Evolutionary conservation across 148 eudicot genomes (phyloP).

Genomic region (Fagopyrum esculentum): DNA sequence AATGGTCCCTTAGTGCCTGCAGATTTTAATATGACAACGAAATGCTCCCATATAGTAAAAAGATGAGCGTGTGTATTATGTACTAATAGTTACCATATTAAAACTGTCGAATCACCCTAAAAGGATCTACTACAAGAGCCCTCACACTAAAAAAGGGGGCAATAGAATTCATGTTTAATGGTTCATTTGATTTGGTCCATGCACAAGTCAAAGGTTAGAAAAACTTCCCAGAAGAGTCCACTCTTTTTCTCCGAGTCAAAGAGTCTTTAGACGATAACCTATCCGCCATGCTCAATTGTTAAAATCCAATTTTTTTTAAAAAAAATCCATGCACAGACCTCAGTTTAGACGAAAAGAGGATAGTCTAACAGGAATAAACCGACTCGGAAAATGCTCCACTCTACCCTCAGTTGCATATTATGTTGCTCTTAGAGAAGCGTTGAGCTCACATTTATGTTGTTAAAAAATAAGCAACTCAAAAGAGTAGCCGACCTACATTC

Average conservation of each 20-base stretch:
- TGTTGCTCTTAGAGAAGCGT: not conserved
- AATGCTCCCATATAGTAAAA: not conserved
- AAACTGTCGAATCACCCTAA: not conserved
- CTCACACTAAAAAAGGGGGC: not conserved
- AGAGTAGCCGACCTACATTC: not conserved
- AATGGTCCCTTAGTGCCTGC: not conserved
- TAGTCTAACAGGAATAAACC: conserved; percentile 2
- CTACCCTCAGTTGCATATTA: not conserved
- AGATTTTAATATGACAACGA: not conserved
- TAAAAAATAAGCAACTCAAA: not conserved
- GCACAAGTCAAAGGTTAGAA: not conserved
- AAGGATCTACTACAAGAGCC: not conserved
- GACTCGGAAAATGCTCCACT: not conserved
- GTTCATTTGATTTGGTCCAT: not conserved
- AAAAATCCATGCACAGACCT: not conserved
- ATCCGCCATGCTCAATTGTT: not conserved
- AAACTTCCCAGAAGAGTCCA: not conserved
- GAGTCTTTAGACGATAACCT: not conserved
- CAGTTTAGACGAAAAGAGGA: not conserved
- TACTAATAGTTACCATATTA: not conserved
- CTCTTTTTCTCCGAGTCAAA: not conserved
- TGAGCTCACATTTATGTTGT: not conserved
- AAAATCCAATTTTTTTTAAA: not conserved
- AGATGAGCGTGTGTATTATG: not conserved
- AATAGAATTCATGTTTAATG: not conserved